These are phyloP conservation scores for Tylopilus intermedius DNA, from an alignment of 768 basidiomycete species.

Conservation along the genomic window DNA sequence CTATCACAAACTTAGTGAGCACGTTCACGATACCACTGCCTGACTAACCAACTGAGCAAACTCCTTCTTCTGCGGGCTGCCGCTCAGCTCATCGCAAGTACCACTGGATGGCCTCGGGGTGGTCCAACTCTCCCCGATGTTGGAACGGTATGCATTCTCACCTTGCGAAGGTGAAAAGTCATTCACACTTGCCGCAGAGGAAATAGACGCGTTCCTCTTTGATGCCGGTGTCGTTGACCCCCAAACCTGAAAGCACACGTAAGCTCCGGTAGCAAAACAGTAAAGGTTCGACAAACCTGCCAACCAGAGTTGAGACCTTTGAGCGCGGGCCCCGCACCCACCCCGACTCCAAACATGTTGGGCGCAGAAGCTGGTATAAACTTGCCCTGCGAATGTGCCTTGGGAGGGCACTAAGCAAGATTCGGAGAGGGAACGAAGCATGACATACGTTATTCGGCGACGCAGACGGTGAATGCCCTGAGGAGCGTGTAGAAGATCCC, in stretches of 20 bases:
- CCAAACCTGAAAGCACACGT: conserved; percentile 49
- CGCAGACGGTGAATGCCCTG: conserved; percentile 55
- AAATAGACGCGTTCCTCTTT: conserved; percentile 57
- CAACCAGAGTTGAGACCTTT: conserved; percentile 58
- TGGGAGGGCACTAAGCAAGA: conserved; percentile 9
- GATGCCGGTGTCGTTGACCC: conserved; percentile 44
- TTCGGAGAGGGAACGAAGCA: background rate
- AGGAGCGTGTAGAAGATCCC: conserved; percentile 62
- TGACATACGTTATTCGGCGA: conserved; percentile 55
- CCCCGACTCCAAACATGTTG: conserved; percentile 51
- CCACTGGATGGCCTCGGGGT: conserved; percentile 46
- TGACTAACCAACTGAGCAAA: conserved; percentile 43
- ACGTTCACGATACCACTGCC: conserved; percentile 2
- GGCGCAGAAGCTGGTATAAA: conserved; percentile 36
- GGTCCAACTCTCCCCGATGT: conserved; percentile 50
- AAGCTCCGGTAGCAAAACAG: conserved; percentile 3
- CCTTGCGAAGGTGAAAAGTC: conserved; percentile 43
- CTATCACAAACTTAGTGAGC: conserved; percentile 28
- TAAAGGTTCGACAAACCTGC: conserved; percentile 46
- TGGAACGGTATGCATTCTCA: conserved; percentile 45
- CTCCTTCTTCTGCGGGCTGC: conserved; percentile 48
- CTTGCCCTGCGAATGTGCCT: conserved; percentile 45
- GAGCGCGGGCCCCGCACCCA: conserved; percentile 43
- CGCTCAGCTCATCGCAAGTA: conserved; percentile 55
- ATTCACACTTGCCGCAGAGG: conserved; percentile 50